Conservation (phyloP, 495 filamentous ascomycete species). For the Pyrenopolyporus hunteri region DNA sequence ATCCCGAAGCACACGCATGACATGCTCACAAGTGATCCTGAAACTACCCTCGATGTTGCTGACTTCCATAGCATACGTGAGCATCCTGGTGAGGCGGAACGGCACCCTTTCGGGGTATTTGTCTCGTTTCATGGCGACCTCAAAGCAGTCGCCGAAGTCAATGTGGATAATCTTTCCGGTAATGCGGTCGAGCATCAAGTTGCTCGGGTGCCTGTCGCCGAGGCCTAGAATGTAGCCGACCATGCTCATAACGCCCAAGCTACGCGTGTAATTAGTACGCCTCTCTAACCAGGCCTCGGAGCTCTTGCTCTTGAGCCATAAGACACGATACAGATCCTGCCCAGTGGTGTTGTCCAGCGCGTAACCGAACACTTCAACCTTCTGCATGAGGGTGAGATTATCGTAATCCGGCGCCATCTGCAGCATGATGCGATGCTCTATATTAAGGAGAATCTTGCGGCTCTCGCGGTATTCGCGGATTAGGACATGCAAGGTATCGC, state of each 20-base stretch:
- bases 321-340: conserved; percentile 94
- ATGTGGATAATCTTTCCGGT: conserved; percentile 98
- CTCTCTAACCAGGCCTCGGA: conserved; percentile 97
- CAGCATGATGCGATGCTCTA: conserved; percentile 98
- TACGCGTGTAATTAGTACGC: conserved; percentile 96
- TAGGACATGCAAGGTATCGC: conserved; percentile 92
- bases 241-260: conserved; percentile 99
- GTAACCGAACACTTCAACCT: conserved; percentile 98
- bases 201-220: conserved; percentile 95
- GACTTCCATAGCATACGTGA: conserved; percentile 99
- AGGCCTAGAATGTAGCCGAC: conserved; percentile 97
- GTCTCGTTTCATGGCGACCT: conserved; percentile 99
- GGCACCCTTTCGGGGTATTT: conserved; percentile 98
- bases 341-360: conserved; percentile 98
- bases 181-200: conserved; percentile 92
- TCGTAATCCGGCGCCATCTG: conserved; percentile 99
- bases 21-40: conserved; percentile 95
- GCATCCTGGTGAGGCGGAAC: conserved; percentile 96
- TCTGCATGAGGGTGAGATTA: conserved; percentile 98
- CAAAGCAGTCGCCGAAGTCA: conserved; percentile 99
- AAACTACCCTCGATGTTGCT: conserved; percentile 99
- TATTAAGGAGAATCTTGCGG: conserved; percentile 95
- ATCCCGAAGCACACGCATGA: conserved; percentile 94
- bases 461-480: conserved; percentile 98
- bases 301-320: conserved; percentile 98